Base-by-base conservation (phyloP, 148 eudicot species). In the Vaccinium corymbosum region DNA sequence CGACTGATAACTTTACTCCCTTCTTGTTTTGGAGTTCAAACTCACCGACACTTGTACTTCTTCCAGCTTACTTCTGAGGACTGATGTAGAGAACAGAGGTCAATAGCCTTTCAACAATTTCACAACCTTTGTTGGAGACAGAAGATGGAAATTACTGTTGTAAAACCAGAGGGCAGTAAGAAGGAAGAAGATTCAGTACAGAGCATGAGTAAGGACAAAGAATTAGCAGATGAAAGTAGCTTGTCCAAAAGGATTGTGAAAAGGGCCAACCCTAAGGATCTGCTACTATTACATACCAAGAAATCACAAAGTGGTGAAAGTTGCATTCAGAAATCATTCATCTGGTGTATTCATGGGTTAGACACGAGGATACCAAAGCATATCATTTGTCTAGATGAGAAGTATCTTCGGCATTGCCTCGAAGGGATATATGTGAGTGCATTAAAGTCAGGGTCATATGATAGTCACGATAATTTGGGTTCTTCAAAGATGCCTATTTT, bases 331-430 rank as follows among this genome's bases (percentile, higher is more conserved):
- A 55, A 83, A 46, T 74, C 84, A 29, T 73, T 82, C 68, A 32
- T 83, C 80, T 86, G n/a, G 17, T 70, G 61, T n/a, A 62, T 86
- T 56, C 79, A 32, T 22, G 79, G 77, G 32, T 68, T 79, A 32
- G 73, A 83, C 46, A 82, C 70, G 27, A 80, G 71, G 38, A 71
- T 89, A 42, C 93, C 93, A 7, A 89, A 77, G 80, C 86, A 89
- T 75, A 82, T 91, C 16, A 83, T 90, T 46, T 87, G 89, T 84
- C 79, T 84, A 20, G 93, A 91, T 35, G 95, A 93, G 68, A 90
- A 84, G 82, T 93, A 90, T 85, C 84, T 90, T 62, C 85, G 86
- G 78, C 86, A 81, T 80, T 91, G 95, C 91, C 89, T 93, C 27
- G 88, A 90, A 79, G 50, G 74, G 73, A 88, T 93, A 80, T 90